These are phyloP conservation scores for Termitomyces sp. DNA, from an alignment of 768 basidiomycete species.

Conservation along the genomic window DNA sequence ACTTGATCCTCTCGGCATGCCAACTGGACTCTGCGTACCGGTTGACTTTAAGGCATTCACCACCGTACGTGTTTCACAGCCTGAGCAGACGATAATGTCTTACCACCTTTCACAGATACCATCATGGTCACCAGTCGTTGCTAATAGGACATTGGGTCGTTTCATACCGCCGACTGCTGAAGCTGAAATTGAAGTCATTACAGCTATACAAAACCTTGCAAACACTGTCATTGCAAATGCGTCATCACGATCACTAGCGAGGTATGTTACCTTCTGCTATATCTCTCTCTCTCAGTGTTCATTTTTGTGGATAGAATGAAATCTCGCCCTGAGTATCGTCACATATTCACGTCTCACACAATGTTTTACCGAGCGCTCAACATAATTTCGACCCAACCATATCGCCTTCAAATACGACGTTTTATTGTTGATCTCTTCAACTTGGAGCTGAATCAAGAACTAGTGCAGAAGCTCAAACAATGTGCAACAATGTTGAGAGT, in stretches of 20 bases:
- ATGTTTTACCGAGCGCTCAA: conserved; percentile 84
- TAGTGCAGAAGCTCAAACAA: conserved; percentile 49
- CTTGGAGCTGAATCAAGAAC: conserved; percentile 62
- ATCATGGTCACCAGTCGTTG: conserved; percentile 45
- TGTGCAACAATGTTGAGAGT: conserved; percentile 47
- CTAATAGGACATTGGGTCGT: conserved; percentile 35
- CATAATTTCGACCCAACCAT: conserved; percentile 83
- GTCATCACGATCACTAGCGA: conserved; percentile 84
- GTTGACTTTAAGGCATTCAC: conserved; percentile 77
- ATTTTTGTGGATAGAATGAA: conserved; percentile 53
- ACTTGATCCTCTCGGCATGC: conserved; percentile 74
- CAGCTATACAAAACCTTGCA: conserved; percentile 87
- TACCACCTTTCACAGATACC: conserved; percentile 57
- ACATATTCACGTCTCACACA: conserved; percentile 69
- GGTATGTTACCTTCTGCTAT: conserved; percentile 37
- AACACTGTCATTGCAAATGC: conserved; percentile 96
- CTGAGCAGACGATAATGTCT: not conserved
- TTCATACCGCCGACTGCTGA: conserved; percentile 62
- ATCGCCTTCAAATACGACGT: conserved; percentile 85
- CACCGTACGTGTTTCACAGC: conserved; percentile 44
- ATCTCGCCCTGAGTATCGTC: conserved; percentile 65
- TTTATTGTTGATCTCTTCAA: conserved; percentile 94
- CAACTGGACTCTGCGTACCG: conserved; percentile 90
- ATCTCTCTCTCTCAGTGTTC: not conserved
- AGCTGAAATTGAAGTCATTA: conserved; percentile 77